These are phyloP conservation scores for Ceratobasidium papillatum DNA, from an alignment of 1,284 basidiomycete genomes.

Conservation along the genomic window DNA sequence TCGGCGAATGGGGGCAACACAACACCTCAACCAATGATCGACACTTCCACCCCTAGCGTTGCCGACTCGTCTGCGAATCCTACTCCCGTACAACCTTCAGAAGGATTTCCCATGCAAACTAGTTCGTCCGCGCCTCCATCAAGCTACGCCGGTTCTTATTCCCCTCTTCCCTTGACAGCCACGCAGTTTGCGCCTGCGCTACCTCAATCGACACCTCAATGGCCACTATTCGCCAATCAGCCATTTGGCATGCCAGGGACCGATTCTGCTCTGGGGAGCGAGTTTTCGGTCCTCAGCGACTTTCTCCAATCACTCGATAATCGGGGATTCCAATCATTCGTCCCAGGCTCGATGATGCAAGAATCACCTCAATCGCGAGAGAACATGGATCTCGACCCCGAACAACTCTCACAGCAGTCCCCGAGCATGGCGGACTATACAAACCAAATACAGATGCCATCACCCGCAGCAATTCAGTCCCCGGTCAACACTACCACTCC, in stretches of 20 bases:
- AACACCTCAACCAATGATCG: slow-evolving; percentile 27
- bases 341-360: slow-evolving; percentile 52
- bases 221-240: slow-evolving; percentile 59
- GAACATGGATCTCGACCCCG: slow-evolving; percentile 52
- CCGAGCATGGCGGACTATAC: slow-evolving; percentile 16
- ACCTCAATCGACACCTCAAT: slow-evolving; percentile 56
- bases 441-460: slow-evolving; percentile 36
- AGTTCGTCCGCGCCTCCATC: slow-evolving; percentile 28
- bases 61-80: slow-evolving; percentile 33
- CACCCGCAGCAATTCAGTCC: slow-evolving; percentile 32
- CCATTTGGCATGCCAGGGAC: slow-evolving; percentile 44
- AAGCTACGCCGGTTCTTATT: slow-evolving; percentile 39
- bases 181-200: slow-evolving; percentile 50
- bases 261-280: slow-evolving; percentile 71
- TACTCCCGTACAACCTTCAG: slow-evolving; percentile 25
- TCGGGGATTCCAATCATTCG: slow-evolving; percentile 59
- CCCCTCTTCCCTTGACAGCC: slow-evolving; percentile 49
- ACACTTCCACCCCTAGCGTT: slow-evolving; percentile 29
- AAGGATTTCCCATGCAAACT: slow-evolving; percentile 14
- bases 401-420: slow-evolving; percentile 44
- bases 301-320: slow-evolving; percentile 83
- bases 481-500: slow-evolving; percentile 40
- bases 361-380: slow-evolving; percentile 23
- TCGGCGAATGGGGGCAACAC: slow-evolving; percentile 22
- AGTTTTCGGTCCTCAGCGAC: slow-evolving; percentile 84